A percentile compares a stretch with the other conserved stretches of the same genome.
These are phyloP conservation scores for Dioszegia crocea DNA, from an alignment of 768 basidiomycete genomes.

Conservation along the genomic window DNA sequence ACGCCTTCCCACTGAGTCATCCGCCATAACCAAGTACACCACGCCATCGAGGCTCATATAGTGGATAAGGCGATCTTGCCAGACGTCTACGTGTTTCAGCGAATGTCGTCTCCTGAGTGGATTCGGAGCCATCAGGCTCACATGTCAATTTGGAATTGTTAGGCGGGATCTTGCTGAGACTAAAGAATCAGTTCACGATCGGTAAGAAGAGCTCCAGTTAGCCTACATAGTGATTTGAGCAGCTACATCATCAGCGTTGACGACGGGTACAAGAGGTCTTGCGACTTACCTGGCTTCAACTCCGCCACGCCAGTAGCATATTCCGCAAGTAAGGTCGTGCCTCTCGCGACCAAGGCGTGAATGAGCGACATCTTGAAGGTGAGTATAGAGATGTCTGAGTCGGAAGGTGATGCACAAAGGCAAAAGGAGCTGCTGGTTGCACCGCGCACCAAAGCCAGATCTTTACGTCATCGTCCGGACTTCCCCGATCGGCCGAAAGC, in stretches of 20 bases:
- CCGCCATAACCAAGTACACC: constrained; percentile 88
- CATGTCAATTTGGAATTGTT: constrained; percentile 63
- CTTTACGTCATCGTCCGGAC: too few relatives aligned
- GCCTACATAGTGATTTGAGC: constrained; percentile 63
- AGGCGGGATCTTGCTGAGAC: constrained; percentile 88
- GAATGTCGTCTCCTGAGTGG: background rate
- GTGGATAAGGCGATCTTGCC: constrained; percentile 78
- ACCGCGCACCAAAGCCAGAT: background rate
- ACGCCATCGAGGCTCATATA: constrained; percentile 85
- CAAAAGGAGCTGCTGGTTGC: background rate
- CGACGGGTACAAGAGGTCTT: background rate
- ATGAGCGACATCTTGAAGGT: constrained; percentile 56
- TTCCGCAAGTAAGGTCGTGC: constrained; percentile 76
- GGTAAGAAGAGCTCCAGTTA: too few relatives aligned
- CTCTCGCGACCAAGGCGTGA: constrained; percentile 77
- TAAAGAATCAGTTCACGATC: too few relatives aligned
- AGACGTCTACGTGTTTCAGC: constrained; percentile 35
- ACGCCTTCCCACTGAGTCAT: constrained; percentile 82
- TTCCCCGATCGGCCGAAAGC: background rate
- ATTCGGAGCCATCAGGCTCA: constrained; percentile 27
- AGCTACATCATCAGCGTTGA: constrained; percentile 24
- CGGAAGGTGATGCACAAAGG: background rate
- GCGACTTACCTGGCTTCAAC: constrained; percentile 73
- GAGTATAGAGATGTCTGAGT: background rate
- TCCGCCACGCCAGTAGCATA: constrained; percentile 74